Percentiles rank a stretch among this genome's conserved stretches.
phyloP scores from a whole-genome alignment of 306 rosid species.

The Prunus kanzakura region DNA sequence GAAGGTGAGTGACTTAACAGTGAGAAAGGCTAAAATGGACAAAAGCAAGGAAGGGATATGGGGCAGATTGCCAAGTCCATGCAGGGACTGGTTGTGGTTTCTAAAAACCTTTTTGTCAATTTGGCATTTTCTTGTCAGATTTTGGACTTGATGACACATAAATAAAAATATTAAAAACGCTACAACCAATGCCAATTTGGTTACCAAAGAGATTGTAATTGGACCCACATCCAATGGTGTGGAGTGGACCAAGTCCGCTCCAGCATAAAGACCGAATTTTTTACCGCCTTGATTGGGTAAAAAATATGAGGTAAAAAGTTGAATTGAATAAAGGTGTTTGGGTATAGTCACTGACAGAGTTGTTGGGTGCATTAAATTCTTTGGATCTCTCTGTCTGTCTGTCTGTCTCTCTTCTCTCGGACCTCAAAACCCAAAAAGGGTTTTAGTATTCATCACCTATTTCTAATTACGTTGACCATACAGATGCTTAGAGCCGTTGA shows the following conservation, averaged over 20 bases:
- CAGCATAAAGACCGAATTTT: neutral
- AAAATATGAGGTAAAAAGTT: neutral
- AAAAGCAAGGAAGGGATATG: neutral
- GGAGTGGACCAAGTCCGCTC: no score
- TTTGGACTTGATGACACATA: slow-evolving; percentile 17
- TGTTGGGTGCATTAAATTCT: slow-evolving; percentile 31
- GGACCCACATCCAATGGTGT: no score
- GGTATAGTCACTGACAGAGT: slow-evolving; percentile 9
- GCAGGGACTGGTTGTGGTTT: slow-evolving; percentile 10
- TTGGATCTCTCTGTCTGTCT: slow-evolving; percentile 29
- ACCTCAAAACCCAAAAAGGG: slow-evolving; percentile 15
- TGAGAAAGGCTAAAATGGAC: neutral
- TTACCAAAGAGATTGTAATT: neutral
- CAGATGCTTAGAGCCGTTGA: slow-evolving; percentile 13
- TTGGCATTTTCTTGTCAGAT: slow-evolving; percentile 65
- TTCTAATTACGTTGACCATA: slow-evolving; percentile 32
- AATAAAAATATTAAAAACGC: neutral
- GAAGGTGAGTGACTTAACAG: slow-evolving; percentile 32
- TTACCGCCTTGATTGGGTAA: neutral
- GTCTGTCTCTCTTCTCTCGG: slow-evolving; percentile 22
- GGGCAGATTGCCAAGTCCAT: slow-evolving; percentile 15
- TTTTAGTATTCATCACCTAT: neutral
- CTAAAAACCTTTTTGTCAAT: slow-evolving; percentile 19
- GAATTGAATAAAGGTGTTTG: neutral
- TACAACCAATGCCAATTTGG: neutral